Base-by-base conservation (phyloP, 257 asterid genomes). In the Salvia rosmarinus region DNA sequence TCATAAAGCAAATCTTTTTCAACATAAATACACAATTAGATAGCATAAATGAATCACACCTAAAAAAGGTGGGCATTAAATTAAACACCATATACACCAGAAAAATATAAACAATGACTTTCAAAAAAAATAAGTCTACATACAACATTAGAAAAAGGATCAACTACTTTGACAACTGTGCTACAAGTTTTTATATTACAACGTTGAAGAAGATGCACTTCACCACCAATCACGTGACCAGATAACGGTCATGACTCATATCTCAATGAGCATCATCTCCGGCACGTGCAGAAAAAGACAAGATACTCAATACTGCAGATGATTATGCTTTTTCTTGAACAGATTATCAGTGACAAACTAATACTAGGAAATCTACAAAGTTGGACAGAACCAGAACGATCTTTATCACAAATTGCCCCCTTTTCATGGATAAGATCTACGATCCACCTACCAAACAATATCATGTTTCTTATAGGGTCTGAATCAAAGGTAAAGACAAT, bases 241-340 rank as follows among this genome's bases (percentile, higher is more conserved):
- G 42, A 63, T 11, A 77, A 49, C 58, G n/a, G 47, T 37, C 70
- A 40, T 57, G 13, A 23, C 67, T 28, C 4, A 40, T 57, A 28
- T 35, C 67, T 28, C 4, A 19, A 50, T 34, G 21, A 20, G 42
- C 39, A 73, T 8, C 49, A 39, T 23, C 17, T 25, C 30, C 50
- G 42, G 68, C 74, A 64, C 77, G 54, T 56, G 72, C 68, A 34
- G 20, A 50, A 5, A 42, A 9, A 32, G 42, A 9, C 17, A 55
- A 28, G 21, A 6, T 34, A 32, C 70, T 46, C 69, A 21, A 25
- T 2, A 20, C 11, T 56, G 61, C 9, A 30, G 13, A 52, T 60
- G 76, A n/a, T 37, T 49, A 32, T 21, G 44, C 19, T 39, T 64
- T 77, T 43, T 60, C 66, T 59, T 58, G 67, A 62, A 64, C 32